Base-by-base conservation (phyloP, 2,329 filamentous ascomycete genomes). In the Calonectria pteridis region DNA sequence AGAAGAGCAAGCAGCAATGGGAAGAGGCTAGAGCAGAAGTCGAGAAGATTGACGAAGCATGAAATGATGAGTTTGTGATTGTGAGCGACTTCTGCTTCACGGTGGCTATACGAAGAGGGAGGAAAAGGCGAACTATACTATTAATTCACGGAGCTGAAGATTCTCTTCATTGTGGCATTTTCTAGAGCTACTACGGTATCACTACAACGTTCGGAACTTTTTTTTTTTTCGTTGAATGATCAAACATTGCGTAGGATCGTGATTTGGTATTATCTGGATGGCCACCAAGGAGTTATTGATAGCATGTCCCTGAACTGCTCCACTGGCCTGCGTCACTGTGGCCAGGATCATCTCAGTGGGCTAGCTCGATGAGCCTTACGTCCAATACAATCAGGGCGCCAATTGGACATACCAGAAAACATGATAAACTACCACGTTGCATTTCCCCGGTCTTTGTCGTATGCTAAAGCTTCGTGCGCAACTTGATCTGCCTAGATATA, bases 1-100 rank as follows among this genome's bases (percentile, higher is more conserved):
- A 93, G 84, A 96, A 96, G 81, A 93, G 94, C 84, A 92, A 96
- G 82, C 95, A 96, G 80, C 95, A 95, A 9, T 98, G 96, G 96
- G 94, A 96, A 81, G 96, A 98, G 83, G 96, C 96, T 2, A 94
- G 93, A 79, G 91, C 91, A 4, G 96, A 98, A 84, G 94, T 98
- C 73, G 91, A 94, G 77, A 98, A 97, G 89, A 98, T 98, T 84
- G 93, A 94, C 73, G 89, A 91, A 81, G 87, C 85, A 63, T 91
- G 80, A 81, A 69, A 58, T 37, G 46, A 37, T 29, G 40, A 58
- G 35, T 51, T 50, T 69, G 26, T 28, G 51, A 71, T 64, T 55
- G 40, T 55, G 59, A 67, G 55, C 31, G 63, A 50, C 58, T 55
- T 73, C 51, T 65, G 68, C 67, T 72, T 51, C 50, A 59, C 55